Percentiles rank a stretch among this genome's conserved stretches.
phyloP scores from a whole-genome alignment of 352 stramenopile species.

The Phytophthora citricola region DNA sequence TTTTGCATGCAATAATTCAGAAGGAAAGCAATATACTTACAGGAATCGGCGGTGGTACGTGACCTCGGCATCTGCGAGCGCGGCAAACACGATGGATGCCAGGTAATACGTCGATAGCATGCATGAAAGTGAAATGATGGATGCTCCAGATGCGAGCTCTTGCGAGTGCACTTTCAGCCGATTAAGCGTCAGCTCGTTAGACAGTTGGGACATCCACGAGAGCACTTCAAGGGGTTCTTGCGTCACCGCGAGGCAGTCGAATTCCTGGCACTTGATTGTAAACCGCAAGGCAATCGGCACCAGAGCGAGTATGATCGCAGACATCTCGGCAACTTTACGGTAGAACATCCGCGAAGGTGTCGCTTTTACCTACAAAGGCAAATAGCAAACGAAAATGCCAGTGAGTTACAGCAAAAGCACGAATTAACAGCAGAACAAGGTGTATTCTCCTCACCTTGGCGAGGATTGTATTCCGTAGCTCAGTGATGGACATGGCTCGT shows the following conservation, averaged over 20 bases:
- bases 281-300: slow-evolving; percentile 66
- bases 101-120: slow-evolving; percentile 79
- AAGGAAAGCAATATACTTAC: slow-evolving; percentile 33
- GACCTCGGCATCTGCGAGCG: slow-evolving; percentile 82
- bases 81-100: slow-evolving; percentile 76
- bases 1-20: neutral
- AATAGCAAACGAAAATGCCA: neutral
- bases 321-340: slow-evolving; percentile 70
- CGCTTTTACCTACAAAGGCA: slow-evolving; percentile 62
- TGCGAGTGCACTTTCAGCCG: slow-evolving; percentile 32
- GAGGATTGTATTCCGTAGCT: slow-evolving; percentile 83
- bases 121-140: slow-evolving; percentile 72
- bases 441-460: slow-evolving; percentile 56
- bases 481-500: slow-evolving; percentile 80
- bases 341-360: slow-evolving; percentile 71
- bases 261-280: slow-evolving; percentile 64
- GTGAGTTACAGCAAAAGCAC: neutral
- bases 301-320: slow-evolving; percentile 60
- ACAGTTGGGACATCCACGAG: slow-evolving; percentile 43
- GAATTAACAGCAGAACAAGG: slow-evolving; percentile 2
- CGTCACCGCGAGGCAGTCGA: slow-evolving; percentile 57
- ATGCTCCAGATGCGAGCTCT: slow-evolving; percentile 40
- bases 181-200: slow-evolving; percentile 36
- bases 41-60: slow-evolving; percentile 88
- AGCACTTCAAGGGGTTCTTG: slow-evolving; percentile 57